phyloP scores from a whole-genome alignment of 1,284 basidiomycete species.

The Marasmius oreades region DNA sequence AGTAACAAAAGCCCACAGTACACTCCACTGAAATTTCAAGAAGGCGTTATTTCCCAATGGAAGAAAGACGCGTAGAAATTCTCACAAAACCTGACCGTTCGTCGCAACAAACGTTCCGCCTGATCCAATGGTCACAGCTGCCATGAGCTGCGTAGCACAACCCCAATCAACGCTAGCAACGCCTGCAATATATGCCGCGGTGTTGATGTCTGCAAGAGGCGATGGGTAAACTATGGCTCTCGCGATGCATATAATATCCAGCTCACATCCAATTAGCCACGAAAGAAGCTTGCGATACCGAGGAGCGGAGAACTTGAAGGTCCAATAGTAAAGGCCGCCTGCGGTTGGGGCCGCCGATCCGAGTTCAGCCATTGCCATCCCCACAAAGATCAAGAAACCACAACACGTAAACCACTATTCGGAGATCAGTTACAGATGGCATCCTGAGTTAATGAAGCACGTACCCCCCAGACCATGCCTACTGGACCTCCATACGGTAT shows the following conservation, averaged over 20 bases:
- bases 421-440: too few relatives aligned
- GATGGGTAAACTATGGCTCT: too few relatives aligned
- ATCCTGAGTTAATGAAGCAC: too few relatives aligned
- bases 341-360: slow-evolving; percentile 22
- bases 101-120: slow-evolving; percentile 49
- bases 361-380: slow-evolving; percentile 22
- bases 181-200: slow-evolving; percentile 62
- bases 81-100: slow-evolving; percentile 56
- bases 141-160: slow-evolving; percentile 67
- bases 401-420: slow-evolving; percentile 20
- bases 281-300: slow-evolving; percentile 18
- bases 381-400: slow-evolving; percentile 18
- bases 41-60: background rate
- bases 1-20: slow-evolving; percentile 53
- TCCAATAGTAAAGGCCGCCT: slow-evolving; percentile 25
- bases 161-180: slow-evolving; percentile 64
- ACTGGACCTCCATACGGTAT: slow-evolving; percentile 20
- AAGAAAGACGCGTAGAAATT: background rate
- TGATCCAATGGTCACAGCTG: slow-evolving; percentile 60
- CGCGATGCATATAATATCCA: too few relatives aligned
- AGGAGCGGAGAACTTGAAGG: slow-evolving; percentile 19
- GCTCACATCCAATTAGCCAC: slow-evolving; percentile 22
- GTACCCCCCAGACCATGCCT: slow-evolving; percentile 20
- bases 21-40: slow-evolving; percentile 54
- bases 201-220: slow-evolving; percentile 36